These are phyloP conservation scores for Rhizodiscina lignyota DNA, from an alignment of 495 filamentous ascomycete genomes.

Conservation along the genomic window DNA sequence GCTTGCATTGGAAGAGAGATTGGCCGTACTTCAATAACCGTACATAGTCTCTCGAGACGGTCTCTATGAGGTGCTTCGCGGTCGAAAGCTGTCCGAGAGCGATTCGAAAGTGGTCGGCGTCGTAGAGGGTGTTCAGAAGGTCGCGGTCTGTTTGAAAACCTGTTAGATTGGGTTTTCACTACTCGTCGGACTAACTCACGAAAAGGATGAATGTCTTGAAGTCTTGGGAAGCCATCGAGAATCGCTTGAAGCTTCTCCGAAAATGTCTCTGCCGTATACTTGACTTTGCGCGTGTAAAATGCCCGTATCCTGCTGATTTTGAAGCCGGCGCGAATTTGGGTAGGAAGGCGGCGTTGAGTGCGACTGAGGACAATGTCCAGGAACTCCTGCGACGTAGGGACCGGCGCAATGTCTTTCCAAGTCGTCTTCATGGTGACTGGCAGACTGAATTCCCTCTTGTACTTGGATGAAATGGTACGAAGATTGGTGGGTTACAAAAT, in stretches of 20 bases:
- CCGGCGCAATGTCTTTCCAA: constrained; percentile 71
- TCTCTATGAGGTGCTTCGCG: constrained; percentile 91
- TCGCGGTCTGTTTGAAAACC: constrained; percentile 52
- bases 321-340: constrained; percentile 90
- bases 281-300: constrained; percentile 97
- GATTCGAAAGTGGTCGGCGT: constrained; percentile 96
- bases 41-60: constrained; percentile 85
- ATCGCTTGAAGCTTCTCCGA: constrained; percentile 80
- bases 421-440: constrained; percentile 45
- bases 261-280: constrained; percentile 96
- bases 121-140: constrained; percentile 71
- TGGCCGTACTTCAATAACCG: constrained; percentile 91
- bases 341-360: constrained; percentile 87
- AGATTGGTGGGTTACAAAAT: too few relatives aligned
- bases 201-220: constrained; percentile 94
- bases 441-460: too few relatives aligned
- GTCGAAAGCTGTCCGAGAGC: constrained; percentile 91
- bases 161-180: constrained; percentile 1
- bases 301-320: constrained; percentile 90
- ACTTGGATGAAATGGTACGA: too few relatives aligned
- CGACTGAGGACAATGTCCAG: constrained; percentile 90
- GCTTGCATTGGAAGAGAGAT: constrained; percentile 89
- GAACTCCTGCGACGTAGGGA: constrained; percentile 89
- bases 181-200: constrained; percentile 46
- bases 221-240: constrained; percentile 81